Base-by-base conservation (phyloP, 176 grass and related monocot genomes). In the Tillandsia leiboldiana region DNA sequence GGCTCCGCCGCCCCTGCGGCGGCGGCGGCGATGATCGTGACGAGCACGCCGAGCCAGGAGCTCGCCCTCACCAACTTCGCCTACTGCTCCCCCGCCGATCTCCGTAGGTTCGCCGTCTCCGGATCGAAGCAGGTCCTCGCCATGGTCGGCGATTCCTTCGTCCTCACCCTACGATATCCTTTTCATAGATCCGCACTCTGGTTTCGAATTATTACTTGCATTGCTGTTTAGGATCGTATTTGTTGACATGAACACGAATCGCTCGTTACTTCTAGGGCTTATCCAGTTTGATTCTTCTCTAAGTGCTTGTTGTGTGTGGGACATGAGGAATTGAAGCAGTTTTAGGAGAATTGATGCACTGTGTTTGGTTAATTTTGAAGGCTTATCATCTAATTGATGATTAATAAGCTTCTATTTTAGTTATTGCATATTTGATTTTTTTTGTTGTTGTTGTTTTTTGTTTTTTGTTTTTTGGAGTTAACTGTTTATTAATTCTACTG, bases 111-210 rank as follows among this genome's bases (percentile, higher is more conserved):
- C 63, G 50, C 77, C 67, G 72, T 78, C 66, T 48, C 81, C 5
- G 83, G 83, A 22, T 72, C 72, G 10, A 85, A 67, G 12, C 47
- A 76, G 9, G 62, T 42, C 29, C 77, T 87, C 80, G 86, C 80
- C 64, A 23, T 92, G 70, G 79, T 92, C 68, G 89, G 89, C 50
- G 86, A 97, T 70, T 58, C 75, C 74, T 78, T 76, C 74, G 94
- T 97, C 74, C 88, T 97, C 74, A 83, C 82, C 65, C 68, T 97
- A n/a, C 84, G 86, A 97, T 97, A 97, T 93, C 94, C 94, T 17
- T 10, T 22, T 63, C 24, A 63, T 63, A 17, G 14, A 63, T 63
- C 17, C 24, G 3, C 24, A 3, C 24, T 63, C 24, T 12, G 14
- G 24, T 63, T 63, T 63, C 2, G 24, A 22, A 22, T 63, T 11